Conservation (phyloP, 768 basidiomycete genomes). For the Kwoniella heveanensis region DNA sequence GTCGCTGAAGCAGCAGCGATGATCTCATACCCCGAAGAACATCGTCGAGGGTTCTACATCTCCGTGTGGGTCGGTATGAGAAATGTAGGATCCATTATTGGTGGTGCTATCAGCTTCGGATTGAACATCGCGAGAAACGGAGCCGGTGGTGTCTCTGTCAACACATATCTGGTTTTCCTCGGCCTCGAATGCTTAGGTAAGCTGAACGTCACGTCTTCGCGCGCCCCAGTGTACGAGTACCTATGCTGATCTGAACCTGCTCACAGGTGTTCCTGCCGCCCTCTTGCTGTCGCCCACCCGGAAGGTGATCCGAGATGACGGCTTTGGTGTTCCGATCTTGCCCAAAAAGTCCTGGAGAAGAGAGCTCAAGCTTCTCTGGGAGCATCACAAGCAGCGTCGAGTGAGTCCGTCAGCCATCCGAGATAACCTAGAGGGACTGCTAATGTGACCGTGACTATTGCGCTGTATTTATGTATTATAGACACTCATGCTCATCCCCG, state of each 20-base stretch:
- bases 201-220: background rate
- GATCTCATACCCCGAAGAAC: constrained; percentile 12
- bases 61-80: constrained; percentile 18
- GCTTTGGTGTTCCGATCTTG: constrained; percentile 2
- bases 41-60: constrained; percentile 14
- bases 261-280: constrained; percentile 2
- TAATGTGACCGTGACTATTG: background rate
- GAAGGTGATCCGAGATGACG: constrained; percentile 10
- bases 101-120: constrained; percentile 10
- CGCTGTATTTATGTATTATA: background rate
- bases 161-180: constrained; percentile 10
- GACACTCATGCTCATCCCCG: constrained; percentile 13
- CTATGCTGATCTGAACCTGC: background rate
- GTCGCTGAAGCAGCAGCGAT: constrained; percentile 14
- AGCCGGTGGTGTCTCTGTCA: constrained; percentile 9
- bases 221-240: no score
- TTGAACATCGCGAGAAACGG: constrained; percentile 7
- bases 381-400: constrained; percentile 13
- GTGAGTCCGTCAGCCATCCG: no score
- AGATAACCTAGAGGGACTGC: no score
- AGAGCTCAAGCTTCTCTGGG: constrained; percentile 7
- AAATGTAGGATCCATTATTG: constrained; percentile 14
- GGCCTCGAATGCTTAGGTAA: constrained; percentile 12
- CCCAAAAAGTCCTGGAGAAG: constrained; percentile 6
- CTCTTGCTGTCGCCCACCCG: constrained; percentile 4